phyloP scores from a whole-genome alignment of 1,284 basidiomycete genomes.

The Gymnopus androsaceus region DNA sequence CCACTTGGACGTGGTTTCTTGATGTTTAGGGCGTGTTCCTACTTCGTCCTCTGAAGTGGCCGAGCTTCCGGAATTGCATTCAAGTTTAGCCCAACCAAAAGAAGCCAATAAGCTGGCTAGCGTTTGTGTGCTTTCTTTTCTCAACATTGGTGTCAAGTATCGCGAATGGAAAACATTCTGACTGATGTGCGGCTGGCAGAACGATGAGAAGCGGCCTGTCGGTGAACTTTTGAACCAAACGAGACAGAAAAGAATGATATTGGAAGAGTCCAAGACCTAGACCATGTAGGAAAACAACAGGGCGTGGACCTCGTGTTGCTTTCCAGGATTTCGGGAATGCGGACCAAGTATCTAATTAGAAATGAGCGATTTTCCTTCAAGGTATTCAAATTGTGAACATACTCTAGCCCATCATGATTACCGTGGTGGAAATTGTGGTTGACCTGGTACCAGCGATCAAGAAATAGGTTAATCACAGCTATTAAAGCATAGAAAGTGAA shows the following conservation, averaged over 20 bases:
- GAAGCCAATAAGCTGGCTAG: conserved; percentile 60
- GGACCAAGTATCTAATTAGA: conserved; percentile 66
- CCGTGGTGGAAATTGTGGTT: conserved; percentile 51
- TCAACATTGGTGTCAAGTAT: conserved; percentile 71
- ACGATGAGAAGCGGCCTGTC: conserved; percentile 79
- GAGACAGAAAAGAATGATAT: conserved; percentile 54
- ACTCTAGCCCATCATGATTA: conserved; percentile 65
- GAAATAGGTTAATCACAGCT: conserved; percentile 52
- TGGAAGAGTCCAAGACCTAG: conserved; percentile 81
- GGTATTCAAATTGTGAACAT: conserved; percentile 28
- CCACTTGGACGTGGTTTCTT: conserved; percentile 40
- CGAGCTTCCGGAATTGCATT: conserved; percentile 25
- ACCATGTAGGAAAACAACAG: conserved; percentile 85
- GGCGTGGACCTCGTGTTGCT: conserved; percentile 53
- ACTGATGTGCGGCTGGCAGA: conserved; percentile 82
- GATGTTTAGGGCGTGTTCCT: conserved; percentile 18
- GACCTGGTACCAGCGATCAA: conserved; percentile 48
- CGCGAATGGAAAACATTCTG: conserved; percentile 79
- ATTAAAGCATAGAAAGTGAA: conserved; percentile 70
- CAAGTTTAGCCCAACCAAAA: conserved; percentile 63
- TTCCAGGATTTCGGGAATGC: conserved; percentile 71
- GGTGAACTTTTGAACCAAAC: conserved; percentile 54
- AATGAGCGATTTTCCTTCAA: conserved; percentile 3
- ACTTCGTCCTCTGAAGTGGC: conserved; percentile 27
- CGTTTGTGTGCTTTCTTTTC: conserved; percentile 59